A percentile compares a stretch with the other conserved stretches of the same genome.
Conservation (phyloP, 1,284 basidiomycete genomes). For the Irpex sp. region DNA sequence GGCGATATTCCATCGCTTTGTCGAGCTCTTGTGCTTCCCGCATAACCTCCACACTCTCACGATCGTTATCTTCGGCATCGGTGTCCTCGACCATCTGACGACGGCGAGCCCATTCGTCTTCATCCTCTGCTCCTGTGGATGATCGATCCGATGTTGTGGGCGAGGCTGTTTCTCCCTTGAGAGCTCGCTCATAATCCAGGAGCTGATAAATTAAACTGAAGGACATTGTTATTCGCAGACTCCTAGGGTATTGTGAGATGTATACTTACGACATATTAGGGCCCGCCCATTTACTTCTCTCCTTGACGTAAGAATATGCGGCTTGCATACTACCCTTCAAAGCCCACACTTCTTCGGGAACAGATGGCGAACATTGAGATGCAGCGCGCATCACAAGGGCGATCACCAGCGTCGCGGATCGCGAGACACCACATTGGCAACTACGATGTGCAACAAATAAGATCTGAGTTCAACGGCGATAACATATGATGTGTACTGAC, state of each 20-base stretch:
- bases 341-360: constrained; percentile 74
- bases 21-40: constrained; percentile 75
- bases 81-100: constrained; percentile 63
- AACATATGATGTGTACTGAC: constrained; percentile 45
- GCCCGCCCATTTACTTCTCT: constrained; percentile 84
- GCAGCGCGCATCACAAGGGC: constrained; percentile 96
- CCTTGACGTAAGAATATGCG: constrained; percentile 88
- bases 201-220: constrained; percentile 92
- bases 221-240: neutral
- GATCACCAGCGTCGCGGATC: constrained; percentile 90
- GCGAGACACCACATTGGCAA: constrained; percentile 95
- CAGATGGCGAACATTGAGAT: constrained; percentile 61
- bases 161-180: constrained; percentile 51
- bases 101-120: constrained; percentile 73
- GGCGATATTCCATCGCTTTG: constrained; percentile 79
- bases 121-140: constrained; percentile 63
- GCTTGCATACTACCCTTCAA: constrained; percentile 83
- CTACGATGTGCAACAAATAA: constrained; percentile 36
- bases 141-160: constrained; percentile 50
- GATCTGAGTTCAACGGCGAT: constrained; percentile 1
- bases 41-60: constrained; percentile 56
- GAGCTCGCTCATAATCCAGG: constrained; percentile 86
- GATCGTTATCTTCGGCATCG: constrained; percentile 45
- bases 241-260: constrained; percentile 10
- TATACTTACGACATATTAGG: constrained; percentile 92